These are phyloP conservation scores for Leptographium galeiforme DNA, from an alignment of 2,329 filamentous ascomycete genomes.

Conservation along the genomic window DNA sequence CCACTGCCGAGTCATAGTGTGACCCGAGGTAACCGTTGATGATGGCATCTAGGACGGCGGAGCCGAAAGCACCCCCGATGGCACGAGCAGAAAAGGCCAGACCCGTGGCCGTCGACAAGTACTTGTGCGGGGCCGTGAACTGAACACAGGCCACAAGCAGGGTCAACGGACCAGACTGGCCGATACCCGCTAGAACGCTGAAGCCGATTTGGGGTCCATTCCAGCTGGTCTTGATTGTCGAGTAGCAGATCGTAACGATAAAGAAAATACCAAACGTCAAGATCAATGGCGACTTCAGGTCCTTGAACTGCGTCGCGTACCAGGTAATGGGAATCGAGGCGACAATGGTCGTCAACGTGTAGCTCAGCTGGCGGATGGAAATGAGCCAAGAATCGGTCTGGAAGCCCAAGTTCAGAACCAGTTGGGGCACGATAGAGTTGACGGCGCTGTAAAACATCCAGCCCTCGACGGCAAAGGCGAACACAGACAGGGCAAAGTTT, in stretches of 20 bases:
- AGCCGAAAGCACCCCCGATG: constrained; percentile 39
- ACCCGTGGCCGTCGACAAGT: constrained; percentile 37
- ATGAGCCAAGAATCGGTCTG: constrained; percentile 32
- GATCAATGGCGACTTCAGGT: constrained; percentile 31
- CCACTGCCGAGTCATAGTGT: constrained; percentile 26
- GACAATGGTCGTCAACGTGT: constrained; percentile 24
- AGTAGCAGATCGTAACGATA: constrained; percentile 30
- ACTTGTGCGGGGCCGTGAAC: constrained; percentile 38
- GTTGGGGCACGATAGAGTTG: constrained; percentile 34
- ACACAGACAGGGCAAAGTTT: constrained; percentile 40
- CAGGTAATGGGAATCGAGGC: constrained; percentile 27
- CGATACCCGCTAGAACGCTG: constrained; percentile 32
- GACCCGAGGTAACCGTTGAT: constrained; percentile 30
- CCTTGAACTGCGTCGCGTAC: constrained; percentile 35
- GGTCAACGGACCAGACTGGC: constrained; percentile 34
- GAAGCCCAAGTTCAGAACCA: constrained; percentile 35
- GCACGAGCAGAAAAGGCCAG: constrained; percentile 38
- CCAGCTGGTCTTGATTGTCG: constrained; percentile 29
- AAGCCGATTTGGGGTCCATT: constrained; percentile 31
- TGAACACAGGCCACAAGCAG: constrained; percentile 36
- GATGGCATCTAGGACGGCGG: constrained; percentile 36
- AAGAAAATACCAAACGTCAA: constrained; percentile 33
- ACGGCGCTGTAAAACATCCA: constrained; percentile 45
- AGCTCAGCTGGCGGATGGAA: constrained; percentile 32
- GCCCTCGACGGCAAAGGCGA: constrained; percentile 43